Evolutionary conservation across 495 filamentous ascomycete species (phyloP).

Genomic region (Podospora fimiseda): DNA sequence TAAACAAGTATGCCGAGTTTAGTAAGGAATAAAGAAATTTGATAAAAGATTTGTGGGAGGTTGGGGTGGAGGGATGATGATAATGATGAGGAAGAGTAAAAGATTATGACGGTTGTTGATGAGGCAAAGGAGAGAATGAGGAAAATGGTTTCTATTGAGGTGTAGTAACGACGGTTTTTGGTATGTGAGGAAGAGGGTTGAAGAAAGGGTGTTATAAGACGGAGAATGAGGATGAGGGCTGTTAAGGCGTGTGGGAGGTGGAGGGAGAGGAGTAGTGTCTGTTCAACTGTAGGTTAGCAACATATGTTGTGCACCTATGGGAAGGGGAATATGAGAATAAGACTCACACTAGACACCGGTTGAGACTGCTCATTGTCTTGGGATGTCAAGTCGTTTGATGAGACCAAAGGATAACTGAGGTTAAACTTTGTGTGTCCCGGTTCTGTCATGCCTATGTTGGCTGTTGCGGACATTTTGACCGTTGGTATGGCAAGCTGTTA

Average conservation of each 20-base stretch:
- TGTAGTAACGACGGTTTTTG: no score
- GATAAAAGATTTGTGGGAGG: conserved; percentile 27
- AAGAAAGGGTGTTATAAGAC: conserved; percentile 25
- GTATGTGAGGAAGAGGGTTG: conserved; percentile 20
- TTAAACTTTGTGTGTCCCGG: conserved; percentile 23
- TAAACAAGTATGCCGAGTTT: conserved; percentile 37
- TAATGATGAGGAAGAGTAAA: conserved; percentile 21
- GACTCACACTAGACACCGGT: neutral
- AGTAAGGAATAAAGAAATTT: conserved; percentile 31
- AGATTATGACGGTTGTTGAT: conserved; percentile 23
- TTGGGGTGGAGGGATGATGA: conserved; percentile 19
- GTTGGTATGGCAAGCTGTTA: neutral
- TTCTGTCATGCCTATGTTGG: conserved; percentile 9
- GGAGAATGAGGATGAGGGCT: conserved; percentile 20
- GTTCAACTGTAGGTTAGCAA: no score
- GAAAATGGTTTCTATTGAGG: no score
- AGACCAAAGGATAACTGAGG: conserved; percentile 18
- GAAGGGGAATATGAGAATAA: neutral
- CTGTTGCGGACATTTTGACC: neutral
- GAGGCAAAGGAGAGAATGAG: conserved; percentile 22
- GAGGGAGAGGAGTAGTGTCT: no score
- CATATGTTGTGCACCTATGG: neutral
- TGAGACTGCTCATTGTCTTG: neutral
- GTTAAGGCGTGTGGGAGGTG: neutral
- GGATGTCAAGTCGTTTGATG: conserved; percentile 8